Base-by-base conservation (phyloP, 371 early-diverging fungal genomes). In the Apophysomyces elegans region DNA sequence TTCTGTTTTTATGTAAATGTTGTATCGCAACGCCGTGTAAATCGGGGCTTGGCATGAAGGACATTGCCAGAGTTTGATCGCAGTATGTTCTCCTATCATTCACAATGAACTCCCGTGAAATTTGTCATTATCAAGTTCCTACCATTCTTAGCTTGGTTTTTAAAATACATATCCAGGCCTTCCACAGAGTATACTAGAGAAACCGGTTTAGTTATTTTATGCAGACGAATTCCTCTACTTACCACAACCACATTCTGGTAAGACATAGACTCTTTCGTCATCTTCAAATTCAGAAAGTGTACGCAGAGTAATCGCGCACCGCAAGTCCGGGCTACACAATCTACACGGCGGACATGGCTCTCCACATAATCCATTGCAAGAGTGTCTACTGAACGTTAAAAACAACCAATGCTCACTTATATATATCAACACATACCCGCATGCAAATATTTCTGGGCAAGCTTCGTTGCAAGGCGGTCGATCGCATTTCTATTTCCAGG, bases 211-310 rank as follows among this genome's bases (percentile, higher is more conserved):
- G 3, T 26, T 26, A 2, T 26, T 26, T 0, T 26, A 26, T 26
- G 32, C 32, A 26, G 32, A 26, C 2, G 32, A 26, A 26, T 26
- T 26, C 32, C 32, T 26, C 32, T 26, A 64, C 73, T 57, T 77
- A 79, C 83, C 74, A 65, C 84, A 84, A 2, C 76, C 75, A 62
- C 84, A 84, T 61, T 84, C 81, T 5, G 84, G 84, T 4, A 84
- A 58, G 59, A 70, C 65, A 36, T 84, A 84, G 0, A 67, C 41
- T 5, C 44, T 62, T 41, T 80, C 84, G 18, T 68, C 63, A 11
- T 61, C 37, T 5, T 75, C 79, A 63, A 84, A 74, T 41, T 84
- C 84, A 8, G 63, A 57, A 1, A 84, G 57, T 4, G 61, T 62
- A 9, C 70, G 61, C 6, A 84, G 63, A 12, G 84, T 69, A 21